phyloP scores from a whole-genome alignment of 768 basidiomycete species.

The Candolleomyces efflorescens region DNA sequence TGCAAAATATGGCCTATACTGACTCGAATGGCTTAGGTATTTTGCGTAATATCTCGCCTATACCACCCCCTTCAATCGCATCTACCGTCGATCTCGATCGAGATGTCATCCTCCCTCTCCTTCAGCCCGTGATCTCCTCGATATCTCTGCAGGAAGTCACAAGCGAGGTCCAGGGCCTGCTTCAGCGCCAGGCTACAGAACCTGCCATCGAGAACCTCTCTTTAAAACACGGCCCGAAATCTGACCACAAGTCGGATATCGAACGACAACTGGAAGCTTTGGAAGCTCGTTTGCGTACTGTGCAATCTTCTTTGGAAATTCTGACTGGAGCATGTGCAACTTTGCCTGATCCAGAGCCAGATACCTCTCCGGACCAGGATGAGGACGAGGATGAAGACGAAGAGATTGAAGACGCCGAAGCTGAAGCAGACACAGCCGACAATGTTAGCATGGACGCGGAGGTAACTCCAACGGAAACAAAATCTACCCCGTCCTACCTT shows the following conservation, averaged over 20 bases:
- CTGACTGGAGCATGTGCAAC: conserved; percentile 86
- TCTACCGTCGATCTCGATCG: conserved; percentile 66
- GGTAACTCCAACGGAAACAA: conserved; percentile 30
- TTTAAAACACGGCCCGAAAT: conserved; percentile 62
- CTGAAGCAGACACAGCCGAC: conserved; percentile 18
- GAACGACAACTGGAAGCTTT: conserved; percentile 71
- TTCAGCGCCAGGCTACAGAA: conserved; percentile 49
- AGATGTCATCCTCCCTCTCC: conserved; percentile 66
- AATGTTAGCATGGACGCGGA: conserved; percentile 41
- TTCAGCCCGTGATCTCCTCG: conserved; percentile 62
- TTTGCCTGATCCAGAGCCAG: conserved; percentile 60
- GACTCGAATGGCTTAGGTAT: conserved; percentile 48
- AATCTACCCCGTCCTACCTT: conserved; percentile 40
- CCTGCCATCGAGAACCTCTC: conserved; percentile 54
- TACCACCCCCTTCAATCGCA: conserved; percentile 61
- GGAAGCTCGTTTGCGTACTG: conserved; percentile 66
- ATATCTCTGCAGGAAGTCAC: conserved; percentile 50
- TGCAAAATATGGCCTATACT: not conserved
- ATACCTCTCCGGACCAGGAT: conserved; percentile 27
- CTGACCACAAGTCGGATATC: conserved; percentile 68
- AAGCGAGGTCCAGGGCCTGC: conserved; percentile 45
- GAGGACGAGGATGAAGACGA: conserved; percentile 32
- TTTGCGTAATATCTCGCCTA: conserved; percentile 69
- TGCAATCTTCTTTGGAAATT: conserved; percentile 84
- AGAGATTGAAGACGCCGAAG: conserved; percentile 23